phyloP scores from a whole-genome alignment of 495 filamentous ascomycete species.

The Articulospora tetracladia region DNA sequence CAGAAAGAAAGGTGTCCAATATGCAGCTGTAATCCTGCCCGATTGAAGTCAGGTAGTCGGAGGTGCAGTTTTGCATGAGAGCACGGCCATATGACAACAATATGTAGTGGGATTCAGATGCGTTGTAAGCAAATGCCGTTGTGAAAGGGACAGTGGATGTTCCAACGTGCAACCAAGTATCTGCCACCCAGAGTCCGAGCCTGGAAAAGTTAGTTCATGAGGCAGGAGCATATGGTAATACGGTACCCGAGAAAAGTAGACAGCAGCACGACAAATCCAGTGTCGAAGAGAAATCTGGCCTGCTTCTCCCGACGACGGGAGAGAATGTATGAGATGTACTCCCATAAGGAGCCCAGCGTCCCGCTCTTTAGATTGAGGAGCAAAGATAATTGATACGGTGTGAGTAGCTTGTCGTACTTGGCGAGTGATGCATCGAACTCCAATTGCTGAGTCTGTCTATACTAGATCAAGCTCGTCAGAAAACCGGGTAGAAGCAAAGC shows the following conservation, averaged over 20 bases:
- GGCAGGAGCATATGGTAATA: not conserved
- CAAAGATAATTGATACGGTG: not conserved
- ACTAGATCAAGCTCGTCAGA: not conserved
- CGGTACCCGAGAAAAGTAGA: not conserved
- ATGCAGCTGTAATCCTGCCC: not conserved
- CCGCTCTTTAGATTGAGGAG: not conserved
- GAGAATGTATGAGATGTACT: not conserved
- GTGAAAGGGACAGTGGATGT: not conserved
- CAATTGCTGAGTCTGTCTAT: not conserved
- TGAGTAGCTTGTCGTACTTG: not conserved
- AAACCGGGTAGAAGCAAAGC: not conserved
- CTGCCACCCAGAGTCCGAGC: conserved; percentile 2
- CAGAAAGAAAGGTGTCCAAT: not conserved
- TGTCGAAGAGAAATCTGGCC: not conserved
- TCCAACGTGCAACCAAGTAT: conserved; percentile 3
- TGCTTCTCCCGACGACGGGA: not conserved
- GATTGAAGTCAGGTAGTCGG: not conserved
- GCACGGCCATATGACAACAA: not conserved
- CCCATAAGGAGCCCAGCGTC: not conserved
- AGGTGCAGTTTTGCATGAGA: not conserved
- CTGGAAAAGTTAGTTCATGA: not conserved
- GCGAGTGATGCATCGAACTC: not conserved
- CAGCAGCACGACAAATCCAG: not conserved
- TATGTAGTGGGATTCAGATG: not conserved
- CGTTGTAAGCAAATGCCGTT: not conserved